Evolutionary conservation across 2,329 filamentous ascomycete species (phyloP).

Genomic region (Aureobasidium sp.): DNA sequence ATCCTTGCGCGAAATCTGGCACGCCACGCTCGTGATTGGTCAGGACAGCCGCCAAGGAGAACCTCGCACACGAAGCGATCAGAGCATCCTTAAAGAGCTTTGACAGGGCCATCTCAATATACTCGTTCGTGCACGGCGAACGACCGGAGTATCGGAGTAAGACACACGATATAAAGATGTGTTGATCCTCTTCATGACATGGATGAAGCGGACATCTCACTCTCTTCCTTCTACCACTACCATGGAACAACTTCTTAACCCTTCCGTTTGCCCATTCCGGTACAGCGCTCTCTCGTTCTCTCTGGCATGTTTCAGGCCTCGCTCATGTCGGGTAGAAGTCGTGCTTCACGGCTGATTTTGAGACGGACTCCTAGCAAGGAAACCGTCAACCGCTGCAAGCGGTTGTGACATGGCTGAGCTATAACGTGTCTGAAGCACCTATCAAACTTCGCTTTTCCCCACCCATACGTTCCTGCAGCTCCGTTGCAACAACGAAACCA

Average conservation of each 20-base stretch:
- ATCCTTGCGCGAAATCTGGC: conserved; percentile 12
- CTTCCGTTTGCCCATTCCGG: conserved; percentile 4
- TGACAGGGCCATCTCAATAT: conserved; percentile 10
- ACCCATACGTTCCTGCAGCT: conserved; percentile 4
- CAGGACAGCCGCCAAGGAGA: not conserved
- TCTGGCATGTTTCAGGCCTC: conserved; percentile 1
- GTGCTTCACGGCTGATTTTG: not conserved
- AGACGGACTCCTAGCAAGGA: conserved; percentile 1
- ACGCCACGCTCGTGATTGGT: not conserved
- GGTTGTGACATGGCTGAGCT: not conserved
- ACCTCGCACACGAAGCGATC: conserved; percentile 1
- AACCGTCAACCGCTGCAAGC: conserved; percentile 3
- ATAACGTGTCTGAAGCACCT: conserved; percentile 1
- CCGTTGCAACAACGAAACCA: not conserved
- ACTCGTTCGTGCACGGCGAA: conserved; percentile 4
- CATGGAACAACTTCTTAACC: not conserved
- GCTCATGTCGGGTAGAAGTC: not conserved
- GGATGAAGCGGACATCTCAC: not conserved
- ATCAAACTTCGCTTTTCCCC: not conserved
- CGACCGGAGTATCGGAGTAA: conserved; percentile 8
- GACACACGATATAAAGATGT: not conserved
- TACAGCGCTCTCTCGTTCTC: not conserved
- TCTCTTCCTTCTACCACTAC: not conserved
- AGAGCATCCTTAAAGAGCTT: not conserved
- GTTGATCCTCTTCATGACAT: not conserved